Conservation (phyloP, 257 asterid genomes). For the Solanum lignicaule region DNA sequence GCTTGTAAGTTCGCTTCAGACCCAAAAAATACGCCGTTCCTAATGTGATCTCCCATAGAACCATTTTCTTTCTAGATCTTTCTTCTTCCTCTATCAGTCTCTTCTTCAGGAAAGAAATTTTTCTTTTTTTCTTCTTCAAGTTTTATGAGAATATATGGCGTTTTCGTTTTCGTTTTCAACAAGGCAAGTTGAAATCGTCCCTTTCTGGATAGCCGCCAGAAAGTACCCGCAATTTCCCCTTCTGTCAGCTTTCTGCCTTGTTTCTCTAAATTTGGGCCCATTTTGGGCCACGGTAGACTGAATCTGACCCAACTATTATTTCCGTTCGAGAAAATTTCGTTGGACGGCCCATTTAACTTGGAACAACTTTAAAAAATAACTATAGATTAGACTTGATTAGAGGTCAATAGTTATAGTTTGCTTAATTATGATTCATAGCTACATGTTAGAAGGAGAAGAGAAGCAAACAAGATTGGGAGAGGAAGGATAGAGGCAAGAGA, state of each 20-base stretch:
- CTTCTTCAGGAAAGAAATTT: not conserved
- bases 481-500: not conserved
- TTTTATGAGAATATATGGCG: not conserved
- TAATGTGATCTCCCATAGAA: slow-evolving; percentile 86
- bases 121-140: not conserved
- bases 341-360: not conserved
- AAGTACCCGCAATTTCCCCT: not conserved
- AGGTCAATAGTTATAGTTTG: no score
- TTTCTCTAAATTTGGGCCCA: not conserved
- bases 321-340: not conserved
- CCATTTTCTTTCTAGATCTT: slow-evolving; percentile 34
- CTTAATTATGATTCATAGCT: no score
- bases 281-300: not conserved
- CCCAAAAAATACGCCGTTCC: slow-evolving; percentile 89
- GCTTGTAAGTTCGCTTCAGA: slow-evolving; percentile 59
- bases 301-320: not conserved
- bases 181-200: not conserved
- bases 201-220: not conserved
- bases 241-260: not conserved
- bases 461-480: not conserved
- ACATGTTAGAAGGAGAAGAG: not conserved
- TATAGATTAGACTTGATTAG: not conserved
- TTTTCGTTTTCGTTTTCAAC: not conserved
- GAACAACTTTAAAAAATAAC: not conserved
- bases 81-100: not conserved